phyloP scores from a whole-genome alignment of 2,329 filamentous ascomycete genomes.

The Cercospora sp. region DNA sequence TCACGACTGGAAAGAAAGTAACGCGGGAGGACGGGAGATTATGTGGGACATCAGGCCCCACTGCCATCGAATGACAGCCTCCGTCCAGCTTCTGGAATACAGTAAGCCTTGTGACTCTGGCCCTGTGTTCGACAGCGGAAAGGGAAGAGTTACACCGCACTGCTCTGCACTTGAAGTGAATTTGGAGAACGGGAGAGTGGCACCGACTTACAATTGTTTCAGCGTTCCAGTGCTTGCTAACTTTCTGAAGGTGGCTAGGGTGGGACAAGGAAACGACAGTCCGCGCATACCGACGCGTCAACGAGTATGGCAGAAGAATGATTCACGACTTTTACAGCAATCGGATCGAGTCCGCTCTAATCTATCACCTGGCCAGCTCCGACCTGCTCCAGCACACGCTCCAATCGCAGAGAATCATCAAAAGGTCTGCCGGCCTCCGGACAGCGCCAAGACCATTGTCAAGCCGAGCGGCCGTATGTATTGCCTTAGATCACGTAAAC shows the following conservation, averaged over 20 bases:
- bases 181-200: not conserved
- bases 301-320: too few species aligned
- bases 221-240: not conserved
- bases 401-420: not conserved
- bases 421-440: not conserved
- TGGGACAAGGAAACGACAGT: not conserved
- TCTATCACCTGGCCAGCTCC: not conserved
- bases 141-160: too few species aligned
- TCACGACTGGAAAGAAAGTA: too few species aligned
- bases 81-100: too few species aligned
- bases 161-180: not conserved
- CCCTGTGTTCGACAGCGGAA: too few species aligned
- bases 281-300: too few species aligned
- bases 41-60: too few species aligned
- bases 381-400: not conserved
- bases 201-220: not conserved
- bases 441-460: not conserved
- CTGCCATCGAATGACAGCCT: too few species aligned
- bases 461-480: not conserved
- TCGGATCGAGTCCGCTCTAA: too few species aligned
- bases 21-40: too few species aligned
- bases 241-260: not conserved
- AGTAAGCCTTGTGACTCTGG: too few species aligned
- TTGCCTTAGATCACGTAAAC: not conserved
- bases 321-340: too few species aligned